Evolutionary conservation across 331 rosid genomes (phyloP), one percentile per base, ranked within the genome.

Genomic region (Dryas integrifolia): DNA sequence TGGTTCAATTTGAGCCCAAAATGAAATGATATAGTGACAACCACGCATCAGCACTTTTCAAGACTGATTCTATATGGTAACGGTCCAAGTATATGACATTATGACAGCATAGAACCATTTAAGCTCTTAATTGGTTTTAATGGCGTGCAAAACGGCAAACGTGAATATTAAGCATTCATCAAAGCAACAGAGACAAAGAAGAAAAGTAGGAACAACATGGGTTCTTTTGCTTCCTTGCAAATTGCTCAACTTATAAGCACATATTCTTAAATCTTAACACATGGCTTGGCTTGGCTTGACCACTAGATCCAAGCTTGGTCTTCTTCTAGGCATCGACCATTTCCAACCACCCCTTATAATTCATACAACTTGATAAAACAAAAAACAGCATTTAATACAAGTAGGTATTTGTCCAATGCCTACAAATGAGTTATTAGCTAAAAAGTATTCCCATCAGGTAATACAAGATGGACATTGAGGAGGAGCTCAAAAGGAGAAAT

Each of bases 131-230:
- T 30, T 30, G 35, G 35, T 30, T 30, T 30, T 50, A 62, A 61
- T 73, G 53, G 55, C 10, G 58, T 61, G 81, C 45, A 79, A 66
- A 65, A 61, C 30, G 70, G 55, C 53, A 79, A 51, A 59, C 52
- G 56, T 73, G 59, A n/a, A 43, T 18, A 46, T 30, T 64, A 63
- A 81, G 65, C 58, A 67, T 45, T 52, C 16, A 24, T 49, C 52
- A 61, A 51, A 41, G 43, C 62, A 35, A 50, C 8, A 14, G 38
- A 64, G 21, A 63, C 38, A 70, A 26, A 35, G n/a, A 57, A 43
- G 58, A 10, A 16, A 57, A 4, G 65, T 9, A 65, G 7, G 49
- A 45, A 38, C 70, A 30, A 9, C 68, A 63, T 63, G 67, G 67
- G 67, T n/a, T 43, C 35, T 1, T 30, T 30, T 30, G 14, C 18